These are phyloP conservation scores for Coemansia sp. DNA, from an alignment of 192 early-diverging fungal species.

Conservation along the genomic window DNA sequence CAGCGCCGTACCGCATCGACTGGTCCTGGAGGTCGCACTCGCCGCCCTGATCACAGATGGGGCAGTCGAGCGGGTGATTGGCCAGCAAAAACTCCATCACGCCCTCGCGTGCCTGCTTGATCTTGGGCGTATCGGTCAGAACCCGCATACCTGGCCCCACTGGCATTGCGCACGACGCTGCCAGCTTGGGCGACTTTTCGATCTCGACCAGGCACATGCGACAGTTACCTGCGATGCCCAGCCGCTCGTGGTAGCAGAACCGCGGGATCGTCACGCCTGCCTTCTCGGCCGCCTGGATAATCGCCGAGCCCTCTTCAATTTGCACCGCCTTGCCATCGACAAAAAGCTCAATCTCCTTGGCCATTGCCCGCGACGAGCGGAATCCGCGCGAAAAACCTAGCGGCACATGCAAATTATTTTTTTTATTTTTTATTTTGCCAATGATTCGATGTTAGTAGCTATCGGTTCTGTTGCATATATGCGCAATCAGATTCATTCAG, in stretches of 20 bases:
- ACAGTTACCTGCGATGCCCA: constrained; percentile 98
- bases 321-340: constrained; percentile 88
- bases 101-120: constrained; percentile 95
- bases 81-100: constrained; percentile 93
- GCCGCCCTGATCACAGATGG: constrained; percentile 98
- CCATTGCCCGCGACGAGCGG: not conserved
- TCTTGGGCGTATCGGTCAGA: constrained; percentile 90
- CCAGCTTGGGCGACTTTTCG: constrained; percentile 92
- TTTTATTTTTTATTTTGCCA: not conserved
- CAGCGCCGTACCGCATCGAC: constrained; percentile 91
- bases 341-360: constrained; percentile 81
- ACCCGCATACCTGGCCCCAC: constrained; percentile 97
- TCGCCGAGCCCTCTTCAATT: constrained; percentile 88
- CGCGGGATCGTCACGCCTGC: constrained; percentile 78
- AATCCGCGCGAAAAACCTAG: constrained; percentile 15
- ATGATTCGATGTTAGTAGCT: too few species aligned
- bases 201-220: constrained; percentile 99
- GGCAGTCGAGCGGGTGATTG: constrained; percentile 98
- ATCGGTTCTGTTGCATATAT: too few species aligned
- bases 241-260: constrained; percentile 86
- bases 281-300: constrained; percentile 98
- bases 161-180: constrained; percentile 97
- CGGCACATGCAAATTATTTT: not conserved
- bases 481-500: too few species aligned
- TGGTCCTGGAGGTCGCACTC: constrained; percentile 99